Percentiles rank a stretch among this genome's conserved stretches.
These are phyloP conservation scores for Mortierella claussenii DNA, from an alignment of 192 early-diverging fungal genomes.

Conservation along the genomic window DNA sequence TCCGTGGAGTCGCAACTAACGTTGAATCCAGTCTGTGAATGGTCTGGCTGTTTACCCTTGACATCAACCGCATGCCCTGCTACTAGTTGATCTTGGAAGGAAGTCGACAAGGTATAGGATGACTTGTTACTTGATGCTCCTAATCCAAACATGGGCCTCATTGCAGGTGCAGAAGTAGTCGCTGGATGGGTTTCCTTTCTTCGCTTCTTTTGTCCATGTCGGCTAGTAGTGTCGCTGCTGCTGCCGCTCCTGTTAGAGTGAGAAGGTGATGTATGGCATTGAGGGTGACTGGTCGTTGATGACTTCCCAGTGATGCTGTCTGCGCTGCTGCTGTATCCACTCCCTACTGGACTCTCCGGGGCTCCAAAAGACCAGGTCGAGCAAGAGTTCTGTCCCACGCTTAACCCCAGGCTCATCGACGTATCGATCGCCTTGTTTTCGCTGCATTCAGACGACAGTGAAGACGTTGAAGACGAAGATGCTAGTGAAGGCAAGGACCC, in stretches of 20 bases:
- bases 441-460: slow-evolving; percentile 1
- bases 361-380: slow-evolving; percentile 16
- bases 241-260: not conserved
- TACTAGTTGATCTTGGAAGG: not conserved
- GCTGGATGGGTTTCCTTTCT: slow-evolving; percentile 16
- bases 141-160: slow-evolving; percentile 16
- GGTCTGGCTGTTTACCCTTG: slow-evolving; percentile 24
- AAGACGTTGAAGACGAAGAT: slow-evolving; percentile 16
- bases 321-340: slow-evolving; percentile 8
- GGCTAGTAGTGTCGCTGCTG: too few relatives aligned
- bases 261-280: not conserved
- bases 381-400: not conserved
- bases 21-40: not conserved
- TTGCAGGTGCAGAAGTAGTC: not conserved
- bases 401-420: slow-evolving; percentile 8
- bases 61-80: not conserved
- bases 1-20: slow-evolving; percentile 2
- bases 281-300: not conserved
- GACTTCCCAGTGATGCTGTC: slow-evolving; percentile 6
- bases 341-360: slow-evolving; percentile 11
- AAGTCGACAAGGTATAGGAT: slow-evolving; percentile 9
- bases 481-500: slow-evolving; percentile 8
- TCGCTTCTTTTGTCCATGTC: slow-evolving; percentile 27
- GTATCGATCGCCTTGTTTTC: not conserved
- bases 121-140: slow-evolving; percentile 18